A percentile compares a stretch with the other conserved stretches of the same genome.
phyloP scores from a whole-genome alignment of 2,329 filamentous ascomycete genomes.

The Dactylella cylindrospora region DNA sequence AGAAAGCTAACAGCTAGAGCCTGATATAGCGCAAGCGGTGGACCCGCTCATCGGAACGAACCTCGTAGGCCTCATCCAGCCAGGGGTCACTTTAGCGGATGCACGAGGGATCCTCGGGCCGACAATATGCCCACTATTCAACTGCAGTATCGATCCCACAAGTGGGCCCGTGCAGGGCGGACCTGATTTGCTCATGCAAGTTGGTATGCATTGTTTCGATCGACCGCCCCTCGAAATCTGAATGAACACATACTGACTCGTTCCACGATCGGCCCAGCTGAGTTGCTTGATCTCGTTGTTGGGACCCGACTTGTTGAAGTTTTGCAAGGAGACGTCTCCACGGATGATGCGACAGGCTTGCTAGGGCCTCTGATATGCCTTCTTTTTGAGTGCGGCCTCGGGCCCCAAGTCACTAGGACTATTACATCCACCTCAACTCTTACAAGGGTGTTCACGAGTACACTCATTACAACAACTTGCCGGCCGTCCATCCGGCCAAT shows the following conservation, averaged over 20 bases:
- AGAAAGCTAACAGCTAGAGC: not conserved
- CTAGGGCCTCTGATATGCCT: conserved; percentile 17
- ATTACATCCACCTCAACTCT: not conserved
- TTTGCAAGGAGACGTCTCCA: not conserved
- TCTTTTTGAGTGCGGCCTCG: conserved; percentile 13
- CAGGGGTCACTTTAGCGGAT: not conserved
- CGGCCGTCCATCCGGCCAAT: not conserved
- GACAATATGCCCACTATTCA: conserved; percentile 13
- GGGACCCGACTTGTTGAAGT: not conserved
- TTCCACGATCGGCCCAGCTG: not conserved
- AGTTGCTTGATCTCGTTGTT: conserved; percentile 8
- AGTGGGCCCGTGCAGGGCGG: conserved; percentile 7
- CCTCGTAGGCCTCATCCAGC: not conserved
- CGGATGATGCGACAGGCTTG: conserved; percentile 7
- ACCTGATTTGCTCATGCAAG: not conserved
- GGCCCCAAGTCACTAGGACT: conserved; percentile 5
- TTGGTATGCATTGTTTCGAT: not conserved
- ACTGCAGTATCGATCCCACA: conserved; percentile 2
- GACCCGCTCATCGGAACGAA: conserved; percentile 9
- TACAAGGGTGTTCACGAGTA: not conserved
- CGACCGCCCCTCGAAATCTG: not conserved
- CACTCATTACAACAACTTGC: not conserved
- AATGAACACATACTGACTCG: not conserved
- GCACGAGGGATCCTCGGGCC: conserved; percentile 15
- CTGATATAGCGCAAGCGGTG: not conserved